A percentile compares a stretch with the other conserved stretches of the same genome.
Conservation (phyloP, 495 filamentous ascomycete genomes). For the Neurospora sublineolata region DNA sequence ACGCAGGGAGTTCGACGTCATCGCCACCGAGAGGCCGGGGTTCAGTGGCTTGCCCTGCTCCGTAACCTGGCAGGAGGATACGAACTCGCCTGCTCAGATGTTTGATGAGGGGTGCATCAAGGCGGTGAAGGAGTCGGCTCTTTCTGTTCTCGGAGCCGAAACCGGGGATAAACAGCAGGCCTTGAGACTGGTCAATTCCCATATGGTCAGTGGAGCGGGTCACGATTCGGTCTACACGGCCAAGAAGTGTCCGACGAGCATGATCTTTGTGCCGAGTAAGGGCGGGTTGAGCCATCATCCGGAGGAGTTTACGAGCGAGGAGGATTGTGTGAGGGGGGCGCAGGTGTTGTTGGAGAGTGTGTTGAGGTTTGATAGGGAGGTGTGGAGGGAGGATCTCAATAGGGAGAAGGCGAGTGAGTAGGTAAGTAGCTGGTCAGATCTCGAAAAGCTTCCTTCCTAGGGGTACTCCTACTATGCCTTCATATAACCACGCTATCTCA, state of each 20-base stretch:
- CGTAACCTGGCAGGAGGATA: slow-evolving; percentile 35
- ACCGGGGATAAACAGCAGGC: not conserved
- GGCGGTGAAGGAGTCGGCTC: slow-evolving; percentile 51
- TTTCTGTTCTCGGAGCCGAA: slow-evolving; percentile 31
- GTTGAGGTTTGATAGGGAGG: slow-evolving; percentile 20
- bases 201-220: slow-evolving; percentile 42
- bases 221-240: slow-evolving; percentile 46
- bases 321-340: slow-evolving; percentile 30
- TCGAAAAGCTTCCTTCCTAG: too few relatives aligned
- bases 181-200: slow-evolving; percentile 21
- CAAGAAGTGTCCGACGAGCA: slow-evolving; percentile 32
- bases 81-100: slow-evolving; percentile 50
- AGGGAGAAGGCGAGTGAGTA: not conserved
- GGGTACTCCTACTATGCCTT: too few relatives aligned
- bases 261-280: slow-evolving; percentile 40
- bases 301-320: slow-evolving; percentile 34
- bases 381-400: not conserved
- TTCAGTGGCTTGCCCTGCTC: slow-evolving; percentile 22
- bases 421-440: not conserved
- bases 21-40: slow-evolving; percentile 15
- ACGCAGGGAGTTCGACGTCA: slow-evolving; percentile 16
- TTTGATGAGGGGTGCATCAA: slow-evolving; percentile 63
- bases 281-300: slow-evolving; percentile 39
- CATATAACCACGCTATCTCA: not conserved
- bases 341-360: slow-evolving; percentile 29